Evolutionary conservation across 345 rosid species (phyloP).

Genomic region (Brassica juncea): DNA sequence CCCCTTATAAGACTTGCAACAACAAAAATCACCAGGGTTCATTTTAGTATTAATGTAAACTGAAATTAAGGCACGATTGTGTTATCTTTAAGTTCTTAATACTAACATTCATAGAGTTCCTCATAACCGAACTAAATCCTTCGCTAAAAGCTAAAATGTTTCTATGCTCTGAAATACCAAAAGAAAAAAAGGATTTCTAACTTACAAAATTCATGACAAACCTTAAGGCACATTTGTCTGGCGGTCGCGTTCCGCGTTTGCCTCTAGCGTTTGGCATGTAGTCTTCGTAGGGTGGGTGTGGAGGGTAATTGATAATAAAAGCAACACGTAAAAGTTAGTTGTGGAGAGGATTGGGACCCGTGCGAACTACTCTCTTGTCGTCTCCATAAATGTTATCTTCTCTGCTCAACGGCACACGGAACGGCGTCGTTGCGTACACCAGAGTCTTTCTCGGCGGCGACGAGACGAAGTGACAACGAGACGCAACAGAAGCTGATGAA

Average conservation of each 20-base stretch:
- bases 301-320: slow-evolving; percentile 30
- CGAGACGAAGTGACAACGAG: slow-evolving; percentile 26
- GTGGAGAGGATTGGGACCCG: slow-evolving; percentile 97
- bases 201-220: slow-evolving; percentile 29
- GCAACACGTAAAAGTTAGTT: slow-evolving; percentile 51
- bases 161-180: slow-evolving; percentile 26
- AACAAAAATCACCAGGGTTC: neutral
- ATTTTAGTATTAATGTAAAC: neutral
- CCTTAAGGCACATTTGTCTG: slow-evolving; percentile 8
- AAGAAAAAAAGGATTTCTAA: neutral
- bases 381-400: slow-evolving; percentile 55
- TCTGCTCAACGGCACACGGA: slow-evolving; percentile 27
- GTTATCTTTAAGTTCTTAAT: slow-evolving; percentile 24
- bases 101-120: slow-evolving; percentile 30
- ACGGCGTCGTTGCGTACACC: slow-evolving; percentile 29
- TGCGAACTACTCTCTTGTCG: slow-evolving; percentile 75
- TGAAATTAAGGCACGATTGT: slow-evolving; percentile 7
- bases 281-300: slow-evolving; percentile 31
- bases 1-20: neutral
- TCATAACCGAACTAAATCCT: slow-evolving; percentile 15
- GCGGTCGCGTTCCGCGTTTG: slow-evolving; percentile 34
- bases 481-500: slow-evolving; percentile 15
- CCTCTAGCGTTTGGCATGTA: slow-evolving; percentile 16
- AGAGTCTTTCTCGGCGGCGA: slow-evolving; percentile 50
- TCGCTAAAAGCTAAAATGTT: slow-evolving; percentile 23